Evolutionary conservation across 805 yeast species (phyloP).

Genomic region (Saccharomycopsis microspora): DNA sequence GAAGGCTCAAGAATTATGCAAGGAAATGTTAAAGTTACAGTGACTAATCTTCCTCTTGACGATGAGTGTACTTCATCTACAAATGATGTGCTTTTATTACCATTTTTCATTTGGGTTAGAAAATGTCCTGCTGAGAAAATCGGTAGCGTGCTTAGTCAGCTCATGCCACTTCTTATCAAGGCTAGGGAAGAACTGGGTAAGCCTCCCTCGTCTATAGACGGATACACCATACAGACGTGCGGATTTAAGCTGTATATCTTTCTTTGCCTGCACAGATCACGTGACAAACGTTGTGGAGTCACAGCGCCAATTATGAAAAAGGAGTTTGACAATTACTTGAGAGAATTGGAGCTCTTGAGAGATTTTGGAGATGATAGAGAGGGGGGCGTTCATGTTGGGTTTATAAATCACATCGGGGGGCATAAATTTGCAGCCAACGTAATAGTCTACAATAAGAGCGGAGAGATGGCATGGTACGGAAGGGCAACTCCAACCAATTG

Average conservation of each 20-base stretch:
- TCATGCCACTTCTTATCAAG: conserved; percentile 31
- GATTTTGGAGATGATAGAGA: conserved; percentile 69
- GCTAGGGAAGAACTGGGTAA: conserved; percentile 22
- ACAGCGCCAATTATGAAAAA: conserved; percentile 86
- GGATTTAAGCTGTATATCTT: conserved; percentile 40
- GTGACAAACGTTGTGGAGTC: conserved; percentile 89
- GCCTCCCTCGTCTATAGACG: conserved; percentile 21
- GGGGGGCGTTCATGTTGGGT: conserved; percentile 62
- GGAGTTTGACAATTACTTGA: conserved; percentile 60
- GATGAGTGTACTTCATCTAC: conserved; percentile 32
- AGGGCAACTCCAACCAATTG: conserved; percentile 72
- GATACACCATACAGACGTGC: conserved; percentile 27
- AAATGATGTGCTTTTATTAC: conserved; percentile 52
- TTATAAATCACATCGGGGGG: conserved; percentile 86
- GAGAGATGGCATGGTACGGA: conserved; percentile 83
- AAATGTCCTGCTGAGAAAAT: conserved; percentile 36
- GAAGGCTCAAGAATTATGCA: conserved; percentile 20
- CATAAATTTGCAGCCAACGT: conserved; percentile 92
- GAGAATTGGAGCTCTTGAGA: conserved; percentile 62
- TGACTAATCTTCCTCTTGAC: conserved; percentile 41
- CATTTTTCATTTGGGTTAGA: conserved; percentile 62
- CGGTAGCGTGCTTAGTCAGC: conserved; percentile 28
- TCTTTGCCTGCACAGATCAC: conserved; percentile 79
- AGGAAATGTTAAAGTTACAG: conserved; percentile 36
- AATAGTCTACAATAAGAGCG: conserved; percentile 58